Percentiles rank a stretch among this genome's conserved stretches.
These are phyloP conservation scores for Backusella westeae DNA, from an alignment of 192 early-diverging fungal species.

Conservation along the genomic window DNA sequence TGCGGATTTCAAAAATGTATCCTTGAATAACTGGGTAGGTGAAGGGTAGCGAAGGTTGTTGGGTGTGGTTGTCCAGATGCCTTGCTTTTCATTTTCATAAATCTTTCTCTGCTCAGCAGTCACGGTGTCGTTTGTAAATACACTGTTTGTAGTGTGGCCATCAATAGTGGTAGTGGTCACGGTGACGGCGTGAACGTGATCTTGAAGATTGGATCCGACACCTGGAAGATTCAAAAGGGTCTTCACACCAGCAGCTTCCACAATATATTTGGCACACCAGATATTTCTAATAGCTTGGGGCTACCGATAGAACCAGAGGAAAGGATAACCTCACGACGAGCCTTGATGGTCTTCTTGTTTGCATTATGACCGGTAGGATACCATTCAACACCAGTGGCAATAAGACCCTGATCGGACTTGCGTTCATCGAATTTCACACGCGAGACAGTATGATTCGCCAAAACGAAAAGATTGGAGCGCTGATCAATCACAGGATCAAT, in stretches of 20 bases:
- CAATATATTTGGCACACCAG: not conserved
- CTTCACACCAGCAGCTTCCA: not conserved
- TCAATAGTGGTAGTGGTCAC: not conserved
- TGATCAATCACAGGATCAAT: not conserved
- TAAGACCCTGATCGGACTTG: not conserved
- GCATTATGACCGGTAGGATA: not conserved
- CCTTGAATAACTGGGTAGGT: not conserved
- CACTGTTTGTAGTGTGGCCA: not conserved
- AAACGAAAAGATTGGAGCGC: not conserved
- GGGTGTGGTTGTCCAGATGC: not conserved
- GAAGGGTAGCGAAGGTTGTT: not conserved
- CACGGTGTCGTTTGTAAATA: not conserved
- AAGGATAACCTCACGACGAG: slow-evolving; percentile 30
- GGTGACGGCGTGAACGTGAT: not conserved
- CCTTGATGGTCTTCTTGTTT: slow-evolving; percentile 17
- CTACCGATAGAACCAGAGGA: slow-evolving; percentile 30
- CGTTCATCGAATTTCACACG: not conserved
- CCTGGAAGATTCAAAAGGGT: slow-evolving; percentile 28
- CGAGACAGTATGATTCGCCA: not conserved
- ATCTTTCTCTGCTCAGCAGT: not conserved
- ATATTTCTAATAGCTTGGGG: slow-evolving; percentile 21
- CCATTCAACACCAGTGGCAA: not conserved
- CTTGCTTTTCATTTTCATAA: not conserved
- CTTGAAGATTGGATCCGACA: slow-evolving; percentile 17
- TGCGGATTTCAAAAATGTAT: not conserved